Conservation (phyloP, 371 early-diverging fungal species). For the Rozella allomycis region DNA sequence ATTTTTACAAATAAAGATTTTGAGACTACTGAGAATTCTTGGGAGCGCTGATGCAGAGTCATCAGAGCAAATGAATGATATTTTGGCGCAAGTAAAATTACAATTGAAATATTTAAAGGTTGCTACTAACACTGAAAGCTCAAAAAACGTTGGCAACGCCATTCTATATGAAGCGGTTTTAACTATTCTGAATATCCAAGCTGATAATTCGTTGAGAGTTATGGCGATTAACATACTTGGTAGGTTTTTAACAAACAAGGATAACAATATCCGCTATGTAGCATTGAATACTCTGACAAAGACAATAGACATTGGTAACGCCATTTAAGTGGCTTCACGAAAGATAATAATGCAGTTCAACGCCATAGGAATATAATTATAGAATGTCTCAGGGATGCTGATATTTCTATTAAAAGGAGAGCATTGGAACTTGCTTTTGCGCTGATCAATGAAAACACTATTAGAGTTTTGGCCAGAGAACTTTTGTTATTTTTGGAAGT, state of each 20-base stretch:
- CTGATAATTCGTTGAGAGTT: slow-evolving; percentile 71
- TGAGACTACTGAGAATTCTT: slow-evolving; percentile 65
- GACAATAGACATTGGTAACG: slow-evolving; percentile 32
- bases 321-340: slow-evolving; percentile 4
- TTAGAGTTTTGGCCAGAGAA: slow-evolving; percentile 78
- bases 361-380: slow-evolving; percentile 85
- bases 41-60: slow-evolving; percentile 62
- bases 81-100: slow-evolving; percentile 58
- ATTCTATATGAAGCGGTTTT: slow-evolving; percentile 86
- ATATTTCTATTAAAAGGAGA: slow-evolving; percentile 85
- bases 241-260: slow-evolving; percentile 72
- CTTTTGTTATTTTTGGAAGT: slow-evolving; percentile 73
- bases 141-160: slow-evolving; percentile 89
- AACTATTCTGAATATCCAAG: slow-evolving; percentile 84
- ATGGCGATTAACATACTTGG: slow-evolving; percentile 91
- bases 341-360: slow-evolving; percentile 82
- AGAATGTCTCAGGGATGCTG: slow-evolving; percentile 82
- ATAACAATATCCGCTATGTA: slow-evolving; percentile 78
- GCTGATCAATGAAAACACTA: slow-evolving; percentile 69
- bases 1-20: slow-evolving; percentile 83
- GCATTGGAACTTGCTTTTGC: slow-evolving; percentile 89
- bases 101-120: slow-evolving; percentile 18
- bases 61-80: slow-evolving; percentile 87
- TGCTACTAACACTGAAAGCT: slow-evolving; percentile 77
- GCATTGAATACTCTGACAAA: slow-evolving; percentile 78